These are phyloP conservation scores for Teunomyces panamensis DNA, from an alignment of 805 yeast species.

Conservation along the genomic window DNA sequence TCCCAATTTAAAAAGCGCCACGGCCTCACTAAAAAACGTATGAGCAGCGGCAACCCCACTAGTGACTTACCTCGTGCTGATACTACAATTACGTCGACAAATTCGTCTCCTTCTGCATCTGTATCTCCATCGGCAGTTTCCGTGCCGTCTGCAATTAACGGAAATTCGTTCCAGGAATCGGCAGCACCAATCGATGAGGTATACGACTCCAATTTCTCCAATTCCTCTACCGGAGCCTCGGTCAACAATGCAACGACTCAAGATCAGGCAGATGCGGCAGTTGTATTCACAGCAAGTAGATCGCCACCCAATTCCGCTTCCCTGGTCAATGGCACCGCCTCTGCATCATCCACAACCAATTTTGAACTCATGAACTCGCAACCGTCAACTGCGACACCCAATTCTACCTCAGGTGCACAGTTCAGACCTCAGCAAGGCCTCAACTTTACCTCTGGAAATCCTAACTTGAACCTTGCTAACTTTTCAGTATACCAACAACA, in stretches of 20 bases:
- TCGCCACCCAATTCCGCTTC: conserved; percentile 8
- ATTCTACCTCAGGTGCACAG: conserved; percentile 16
- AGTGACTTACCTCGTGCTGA: background rate
- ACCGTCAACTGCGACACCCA: conserved; percentile 3
- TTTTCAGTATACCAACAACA: conserved; percentile 11
- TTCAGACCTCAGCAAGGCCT: conserved; percentile 27
- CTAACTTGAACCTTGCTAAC: conserved; percentile 11
- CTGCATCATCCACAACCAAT: conserved; percentile 7
- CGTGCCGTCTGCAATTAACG: background rate
- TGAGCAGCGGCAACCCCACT: conserved; percentile 16
- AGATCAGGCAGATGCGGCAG: background rate
- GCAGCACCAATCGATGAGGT: conserved; percentile 8
- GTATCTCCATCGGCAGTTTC: conserved; percentile 6
- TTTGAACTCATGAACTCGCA: conserved; percentile 22
- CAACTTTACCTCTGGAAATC: conserved; percentile 18
- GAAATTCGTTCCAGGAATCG: background rate
- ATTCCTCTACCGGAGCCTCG: conserved; percentile 5
- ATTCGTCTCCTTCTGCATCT: conserved; percentile 4
- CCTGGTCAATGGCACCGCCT: background rate
- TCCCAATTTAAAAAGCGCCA: conserved; percentile 59
- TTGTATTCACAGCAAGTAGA: conserved; percentile 6
- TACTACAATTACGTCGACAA: background rate
- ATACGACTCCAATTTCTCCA: conserved; percentile 13
- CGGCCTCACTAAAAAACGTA: conserved; percentile 39
- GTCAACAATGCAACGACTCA: conserved; percentile 1